These are phyloP conservation scores for Kandelia obovata DNA, from an alignment of 345 rosid species.

Conservation along the genomic window DNA sequence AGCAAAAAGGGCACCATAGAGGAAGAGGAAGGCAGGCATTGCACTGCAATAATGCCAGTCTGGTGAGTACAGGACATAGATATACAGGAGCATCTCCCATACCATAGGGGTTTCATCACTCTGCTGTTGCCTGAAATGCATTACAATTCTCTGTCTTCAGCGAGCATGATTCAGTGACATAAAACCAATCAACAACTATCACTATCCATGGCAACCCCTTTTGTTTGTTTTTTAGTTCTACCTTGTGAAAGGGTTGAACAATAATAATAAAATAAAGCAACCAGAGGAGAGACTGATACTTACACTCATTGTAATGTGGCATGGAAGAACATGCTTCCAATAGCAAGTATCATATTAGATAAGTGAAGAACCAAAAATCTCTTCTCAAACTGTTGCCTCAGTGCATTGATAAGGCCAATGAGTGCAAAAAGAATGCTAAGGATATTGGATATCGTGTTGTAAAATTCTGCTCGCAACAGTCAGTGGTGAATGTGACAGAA, in stretches of 20 bases:
- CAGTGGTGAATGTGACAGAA: slow-evolving; percentile 69
- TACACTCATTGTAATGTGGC: slow-evolving; percentile 75
- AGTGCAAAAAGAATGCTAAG: slow-evolving; percentile 75
- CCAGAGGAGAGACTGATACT: slow-evolving; percentile 21
- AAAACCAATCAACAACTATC: not conserved
- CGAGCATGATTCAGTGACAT: too few relatives aligned
- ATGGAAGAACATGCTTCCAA: slow-evolving; percentile 91
- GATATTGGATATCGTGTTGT: slow-evolving; percentile 68
- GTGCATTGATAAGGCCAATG: slow-evolving; percentile 70
- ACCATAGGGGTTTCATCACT: slow-evolving; percentile 96
- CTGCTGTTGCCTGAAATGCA: slow-evolving; percentile 70
- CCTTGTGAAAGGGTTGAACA: not conserved
- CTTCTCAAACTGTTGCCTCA: slow-evolving; percentile 84
- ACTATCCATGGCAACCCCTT: not conserved
- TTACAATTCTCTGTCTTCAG: not conserved
- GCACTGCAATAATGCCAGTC: slow-evolving; percentile 91
- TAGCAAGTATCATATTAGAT: slow-evolving; percentile 77
- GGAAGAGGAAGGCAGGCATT: slow-evolving; percentile 88
- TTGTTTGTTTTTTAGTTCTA: not conserved
- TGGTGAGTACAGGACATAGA: slow-evolving; percentile 86
- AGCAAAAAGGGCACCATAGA: slow-evolving; percentile 73
- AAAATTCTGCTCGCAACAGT: slow-evolving; percentile 83
- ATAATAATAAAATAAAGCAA: not conserved
- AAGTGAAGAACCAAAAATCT: slow-evolving; percentile 83
- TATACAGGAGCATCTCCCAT: slow-evolving; percentile 90